Base-by-base conservation (phyloP, 192 early-diverging fungal genomes). In the Helicostylum pulchrum region DNA sequence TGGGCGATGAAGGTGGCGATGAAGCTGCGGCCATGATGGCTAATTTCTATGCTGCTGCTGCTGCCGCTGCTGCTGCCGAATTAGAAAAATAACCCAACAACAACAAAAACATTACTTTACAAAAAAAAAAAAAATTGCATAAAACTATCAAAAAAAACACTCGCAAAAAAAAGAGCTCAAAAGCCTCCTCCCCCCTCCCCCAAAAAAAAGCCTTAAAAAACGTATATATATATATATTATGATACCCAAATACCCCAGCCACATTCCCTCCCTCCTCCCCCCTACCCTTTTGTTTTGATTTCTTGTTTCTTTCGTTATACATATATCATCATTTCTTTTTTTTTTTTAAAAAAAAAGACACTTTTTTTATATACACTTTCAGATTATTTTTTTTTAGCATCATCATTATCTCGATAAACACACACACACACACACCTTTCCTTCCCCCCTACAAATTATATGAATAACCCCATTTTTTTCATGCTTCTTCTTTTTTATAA, bases 401-500 rank as follows among this genome's bases (percentile, higher is more conserved):
- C 9, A 9, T 39, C 9, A 10, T 39, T 36, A 36, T 3, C 34
- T n/a, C 26, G 26, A 39, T 39, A 39, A 6, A 9, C 36, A 39
- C 9, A 39, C 9, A 10, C 9, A 39, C 36, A 39, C 36, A 39
- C 36, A 39, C 7, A 39, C 36, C 36, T 39, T 39, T 39, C 36
- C 36, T 39, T 39, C 36, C 7, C 7, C 34, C 34, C 36, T 10
- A 9, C 36, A 39, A 7, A 36, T 4, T 39, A 39, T 39, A 39
- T 39, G 36, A 39, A 39, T 39, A 55, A 55, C 34, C 34, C 53
- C 26, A 14, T 53, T 55, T 55, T 53, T 53, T 31, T 39, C 32
- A 34, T 55, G 53, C 31, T 55, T 55, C 34, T 31, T 55, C 30
- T 34, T 34, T 55, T 34, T 26, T 26, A 26, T 26, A 26, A n/a